A percentile compares a stretch with the other conserved stretches of the same genome.
phyloP scores from a whole-genome alignment of 78 protist species.

The Ministeria vibrans region DNA sequence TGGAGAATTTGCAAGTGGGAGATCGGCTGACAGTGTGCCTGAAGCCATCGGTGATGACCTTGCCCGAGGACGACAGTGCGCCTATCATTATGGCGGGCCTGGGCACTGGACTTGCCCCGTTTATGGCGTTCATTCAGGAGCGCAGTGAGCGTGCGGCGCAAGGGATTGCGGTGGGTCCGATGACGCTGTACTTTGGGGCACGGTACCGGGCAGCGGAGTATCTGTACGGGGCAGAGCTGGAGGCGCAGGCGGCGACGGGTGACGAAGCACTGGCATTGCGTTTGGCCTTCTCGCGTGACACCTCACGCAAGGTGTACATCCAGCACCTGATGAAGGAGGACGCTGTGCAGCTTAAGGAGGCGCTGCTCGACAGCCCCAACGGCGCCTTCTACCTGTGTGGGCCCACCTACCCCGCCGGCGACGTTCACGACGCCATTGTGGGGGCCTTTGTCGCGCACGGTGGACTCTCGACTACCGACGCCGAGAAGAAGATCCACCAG shows the following conservation, averaged over 20 bases:
- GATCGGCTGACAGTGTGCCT: slow-evolving; percentile 25
- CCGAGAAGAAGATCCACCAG: neutral
- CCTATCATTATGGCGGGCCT: slow-evolving; percentile 50
- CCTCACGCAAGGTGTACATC: slow-evolving; percentile 54
- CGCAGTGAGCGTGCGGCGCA: neutral
- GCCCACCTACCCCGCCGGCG: slow-evolving; percentile 47
- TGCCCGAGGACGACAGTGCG: slow-evolving; percentile 20
- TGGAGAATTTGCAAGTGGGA: neutral
- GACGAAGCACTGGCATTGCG: slow-evolving; percentile 16
- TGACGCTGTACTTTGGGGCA: slow-evolving; percentile 63
- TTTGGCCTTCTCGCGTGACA: slow-evolving; percentile 74
- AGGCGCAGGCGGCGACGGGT: slow-evolving; percentile 29
- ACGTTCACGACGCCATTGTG: slow-evolving; percentile 30
- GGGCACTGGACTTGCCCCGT: slow-evolving; percentile 76
- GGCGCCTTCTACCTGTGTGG: slow-evolving; percentile 54
- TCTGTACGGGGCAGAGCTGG: slow-evolving; percentile 54
- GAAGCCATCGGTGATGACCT: slow-evolving; percentile 36
- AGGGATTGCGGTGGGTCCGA: slow-evolving; percentile 27
- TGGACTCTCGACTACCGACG: slow-evolving; percentile 1
- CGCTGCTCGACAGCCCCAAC: slow-evolving; percentile 11
- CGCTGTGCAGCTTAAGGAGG: neutral
- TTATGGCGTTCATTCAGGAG: slow-evolving; percentile 55
- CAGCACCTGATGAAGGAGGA: slow-evolving; percentile 60
- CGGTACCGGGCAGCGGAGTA: slow-evolving; percentile 50
- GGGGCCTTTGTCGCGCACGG: slow-evolving; percentile 16